Evolutionary conservation across 2,329 filamentous ascomycete genomes (phyloP).

Genomic region (Colletotrichum tabaci): DNA sequence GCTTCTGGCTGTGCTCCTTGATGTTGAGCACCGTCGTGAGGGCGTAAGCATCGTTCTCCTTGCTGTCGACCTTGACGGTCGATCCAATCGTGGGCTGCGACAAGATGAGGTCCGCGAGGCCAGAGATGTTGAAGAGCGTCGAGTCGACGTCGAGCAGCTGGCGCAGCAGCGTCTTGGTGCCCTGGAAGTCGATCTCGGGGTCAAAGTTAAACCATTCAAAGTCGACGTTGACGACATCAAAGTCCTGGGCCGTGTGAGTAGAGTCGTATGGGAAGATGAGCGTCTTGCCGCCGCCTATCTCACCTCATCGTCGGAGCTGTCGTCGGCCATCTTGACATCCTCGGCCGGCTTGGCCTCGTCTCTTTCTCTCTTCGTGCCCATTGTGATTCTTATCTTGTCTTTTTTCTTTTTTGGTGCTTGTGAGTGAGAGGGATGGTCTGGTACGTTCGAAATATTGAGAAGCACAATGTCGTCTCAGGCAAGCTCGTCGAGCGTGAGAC

Average conservation of each 20-base stretch:
- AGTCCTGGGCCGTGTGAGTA: constrained; percentile 72
- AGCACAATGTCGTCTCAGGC: background rate
- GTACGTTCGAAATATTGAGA: background rate
- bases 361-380: constrained; percentile 68
- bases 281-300: constrained; percentile 43
- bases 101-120: constrained; percentile 87
- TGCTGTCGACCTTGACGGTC: constrained; percentile 97
- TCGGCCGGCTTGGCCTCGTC: constrained; percentile 62
- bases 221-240: constrained; percentile 93
- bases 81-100: constrained; percentile 91
- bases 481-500: constrained; percentile 8
- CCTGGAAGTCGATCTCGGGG: constrained; percentile 91
- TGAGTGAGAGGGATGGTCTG: background rate
- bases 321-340: constrained; percentile 65
- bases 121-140: constrained; percentile 88
- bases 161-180: constrained; percentile 88
- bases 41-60: constrained; percentile 92
- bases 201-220: constrained; percentile 99
- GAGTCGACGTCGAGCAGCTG: constrained; percentile 94
- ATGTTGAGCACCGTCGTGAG: constrained; percentile 92
- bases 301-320: constrained; percentile 69
- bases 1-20: constrained; percentile 82
- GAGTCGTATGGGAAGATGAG: constrained; percentile 21
- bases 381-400: constrained; percentile 44
- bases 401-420: background rate